Evolutionary conservation across 73 alveolate species (phyloP), one percentile per base, ranked within the genome.

Genomic region (Paramecium sonneborni): DNA sequence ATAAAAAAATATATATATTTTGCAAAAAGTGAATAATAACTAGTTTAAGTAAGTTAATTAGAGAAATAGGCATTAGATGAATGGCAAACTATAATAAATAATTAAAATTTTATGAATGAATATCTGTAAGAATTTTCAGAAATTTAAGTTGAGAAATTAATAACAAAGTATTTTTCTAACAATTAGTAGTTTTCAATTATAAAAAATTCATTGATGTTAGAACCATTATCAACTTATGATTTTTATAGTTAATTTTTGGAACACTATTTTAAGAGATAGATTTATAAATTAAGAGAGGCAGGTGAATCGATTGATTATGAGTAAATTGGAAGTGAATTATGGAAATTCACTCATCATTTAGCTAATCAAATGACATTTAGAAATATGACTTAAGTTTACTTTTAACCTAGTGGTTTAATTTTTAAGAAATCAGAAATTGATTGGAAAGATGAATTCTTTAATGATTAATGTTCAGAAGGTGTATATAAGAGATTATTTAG

Each of bases 391-490:
- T 35, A 74, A 74, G 87, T 35, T 2, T 32, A 74, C 15, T 74
- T 30, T 74, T 35, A 74, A 38, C 37, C 55, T 12, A 32, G 46
- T 21, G 62, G 87, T 12, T 15, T 32, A 11, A 32, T 74, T 1
- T 74, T 35, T 34, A 32, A 74, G 12, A 74, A 74, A 38, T 21
- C 8, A 74, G 56, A 74, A 38, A 9, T 11, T 21, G 56, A 32
- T 74, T 74, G 87, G 87, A 38, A 74, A 4, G 87, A 74, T 74
- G 87, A 74, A 12, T 34, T 32, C 30, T 74, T 74, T 74, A 23
- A 35, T 34, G 57, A 74, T 74, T 14, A 74, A 30, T 28, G 57
- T 32, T 21, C 28, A n/a, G 57, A 74, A 21, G 87, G 62, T 14
- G 87, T 32, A 0, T 28, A 32, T 37, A 74, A 74, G 20, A 35